Evolutionary conservation across 495 filamentous ascomycete species (phyloP).

Genomic region (Aspergillus steynii): DNA sequence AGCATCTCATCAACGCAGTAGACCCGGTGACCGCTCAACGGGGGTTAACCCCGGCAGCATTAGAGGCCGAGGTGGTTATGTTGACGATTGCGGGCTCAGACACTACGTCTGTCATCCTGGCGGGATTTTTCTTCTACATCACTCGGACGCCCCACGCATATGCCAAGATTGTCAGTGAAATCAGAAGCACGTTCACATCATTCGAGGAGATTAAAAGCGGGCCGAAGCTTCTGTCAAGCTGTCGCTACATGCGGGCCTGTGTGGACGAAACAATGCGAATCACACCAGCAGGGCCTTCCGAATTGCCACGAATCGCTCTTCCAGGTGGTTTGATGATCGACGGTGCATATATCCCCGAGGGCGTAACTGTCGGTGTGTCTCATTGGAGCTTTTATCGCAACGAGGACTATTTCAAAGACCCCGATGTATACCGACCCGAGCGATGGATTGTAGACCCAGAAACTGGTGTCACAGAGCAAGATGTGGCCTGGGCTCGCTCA

Average conservation of each 20-base stretch:
- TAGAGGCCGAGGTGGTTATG: conserved; percentile 10
- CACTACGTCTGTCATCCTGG: conserved; percentile 11
- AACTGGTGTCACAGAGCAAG: conserved; percentile 3
- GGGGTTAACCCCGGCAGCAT: conserved; percentile 6
- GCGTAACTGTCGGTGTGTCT: conserved; percentile 12
- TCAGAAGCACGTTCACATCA: conserved; percentile 28
- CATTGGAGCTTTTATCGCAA: conserved; percentile 15
- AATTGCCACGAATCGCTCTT: conserved; percentile 47
- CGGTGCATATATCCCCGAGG: conserved; percentile 38
- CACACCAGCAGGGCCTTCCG: conserved; percentile 48
- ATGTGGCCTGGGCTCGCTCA: conserved; percentile 11
- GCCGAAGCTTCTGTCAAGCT: conserved; percentile 38
- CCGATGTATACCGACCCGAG: conserved; percentile 9
- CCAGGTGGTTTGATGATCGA: conserved; percentile 47
- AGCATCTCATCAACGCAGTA: conserved; percentile 9
- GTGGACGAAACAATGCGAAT: conserved; percentile 65
- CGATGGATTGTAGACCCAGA: conserved; percentile 8
- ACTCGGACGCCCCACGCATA: conserved; percentile 23
- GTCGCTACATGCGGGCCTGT: conserved; percentile 35
- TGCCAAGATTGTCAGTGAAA: conserved; percentile 24
- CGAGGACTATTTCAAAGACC: conserved; percentile 5
- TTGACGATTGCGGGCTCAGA: conserved; percentile 16
- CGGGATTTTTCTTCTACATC: conserved; percentile 35
- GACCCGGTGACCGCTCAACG: conserved; percentile 9
- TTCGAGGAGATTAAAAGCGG: conserved; percentile 29